Base-by-base conservation (phyloP, 2,329 filamentous ascomycete genomes). In the Chaetothyriales sp. region DNA sequence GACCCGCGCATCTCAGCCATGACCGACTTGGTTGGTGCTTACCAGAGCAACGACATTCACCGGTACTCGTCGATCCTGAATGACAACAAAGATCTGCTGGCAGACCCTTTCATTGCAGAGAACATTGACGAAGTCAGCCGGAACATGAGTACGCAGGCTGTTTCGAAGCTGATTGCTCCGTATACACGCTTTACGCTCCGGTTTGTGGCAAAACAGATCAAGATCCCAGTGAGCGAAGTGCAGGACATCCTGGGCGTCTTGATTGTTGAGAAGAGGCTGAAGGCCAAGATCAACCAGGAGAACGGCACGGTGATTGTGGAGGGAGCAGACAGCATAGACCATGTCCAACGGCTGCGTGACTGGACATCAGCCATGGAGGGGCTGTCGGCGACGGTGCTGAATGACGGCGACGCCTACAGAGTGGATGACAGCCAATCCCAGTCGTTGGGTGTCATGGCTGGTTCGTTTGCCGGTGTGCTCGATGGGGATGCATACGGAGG, bases 51-150 rank as follows among this genome's bases (percentile, higher is more conserved):
- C 62, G 90, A 96, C 64, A 90, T 98, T 58, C 84, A 90, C 65
- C 76, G 79, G 59, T 98, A 98, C 68, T 87, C 95, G 68, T 81
- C 78, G 50, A 88, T 95, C 39, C 73, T 98, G 51, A 81, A 86
- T 61, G 81, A 81, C 62, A 93, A 95, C 70, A 83, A 82, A 62
- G 92, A 95, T 63, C 81, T 98, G 22, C 75, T 96, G 42, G 80
- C 83, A 10, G 92, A 98, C 65, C 82, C 86, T 0, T 98, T 96
- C 70, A 98, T 98, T 60, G 90, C 90, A 25, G 92, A 96, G 70
- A 96, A 98, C 65, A 98, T 98, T 60, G 92, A 96, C 67, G 92
- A 98, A 70, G 90, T 98, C 51, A 98, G 90, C 49, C 85, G 92
- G 44, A 95, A 92, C 67, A 95, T 98, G 84, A 85, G 92, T 50